Evolutionary conservation across 352 stramenopile genomes (phyloP).

Genomic region (Phytophthora sansomeana): DNA sequence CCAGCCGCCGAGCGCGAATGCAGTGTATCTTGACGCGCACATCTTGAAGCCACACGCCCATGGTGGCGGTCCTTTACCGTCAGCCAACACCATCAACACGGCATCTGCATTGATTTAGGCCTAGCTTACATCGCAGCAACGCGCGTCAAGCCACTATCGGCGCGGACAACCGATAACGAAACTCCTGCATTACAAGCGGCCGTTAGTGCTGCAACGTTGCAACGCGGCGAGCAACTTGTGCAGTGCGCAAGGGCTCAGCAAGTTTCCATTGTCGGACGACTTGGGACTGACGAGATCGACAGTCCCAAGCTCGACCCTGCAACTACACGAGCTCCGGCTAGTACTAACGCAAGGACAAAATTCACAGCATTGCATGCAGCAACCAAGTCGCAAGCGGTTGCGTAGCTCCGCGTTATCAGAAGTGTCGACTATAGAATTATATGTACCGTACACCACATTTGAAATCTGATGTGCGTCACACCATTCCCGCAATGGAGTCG

Average conservation of each 20-base stretch:
- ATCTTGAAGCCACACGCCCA: conserved; percentile 17
- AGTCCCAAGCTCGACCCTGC: not conserved
- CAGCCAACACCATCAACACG: no score
- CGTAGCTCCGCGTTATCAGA: no score
- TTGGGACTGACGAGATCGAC: no score
- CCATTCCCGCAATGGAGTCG: conserved; percentile 66
- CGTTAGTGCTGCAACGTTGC: conserved; percentile 28
- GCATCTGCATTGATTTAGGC: no score
- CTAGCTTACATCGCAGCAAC: no score
- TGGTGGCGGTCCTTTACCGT: conserved; percentile 26
- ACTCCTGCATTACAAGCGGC: conserved; percentile 25
- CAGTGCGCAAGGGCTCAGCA: conserved; percentile 7
- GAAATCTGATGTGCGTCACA: not conserved
- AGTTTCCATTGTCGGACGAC: conserved; percentile 4
- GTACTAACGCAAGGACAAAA: not conserved
- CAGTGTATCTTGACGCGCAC: conserved; percentile 17
- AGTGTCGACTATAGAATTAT: no score
- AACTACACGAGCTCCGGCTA: conserved; percentile 5
- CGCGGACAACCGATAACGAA: conserved; percentile 7
- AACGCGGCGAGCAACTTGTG: conserved; percentile 12
- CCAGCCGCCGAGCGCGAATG: conserved; percentile 17
- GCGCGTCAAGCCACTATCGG: no score
- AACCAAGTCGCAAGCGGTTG: no score
- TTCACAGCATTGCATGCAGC: not conserved
- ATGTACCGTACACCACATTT: conserved; percentile 12